Evolutionary conservation across 2,329 filamentous ascomycete species (phyloP), one percentile per base, ranked within the genome.

Genomic region (Colletotrichum godetiae): DNA sequence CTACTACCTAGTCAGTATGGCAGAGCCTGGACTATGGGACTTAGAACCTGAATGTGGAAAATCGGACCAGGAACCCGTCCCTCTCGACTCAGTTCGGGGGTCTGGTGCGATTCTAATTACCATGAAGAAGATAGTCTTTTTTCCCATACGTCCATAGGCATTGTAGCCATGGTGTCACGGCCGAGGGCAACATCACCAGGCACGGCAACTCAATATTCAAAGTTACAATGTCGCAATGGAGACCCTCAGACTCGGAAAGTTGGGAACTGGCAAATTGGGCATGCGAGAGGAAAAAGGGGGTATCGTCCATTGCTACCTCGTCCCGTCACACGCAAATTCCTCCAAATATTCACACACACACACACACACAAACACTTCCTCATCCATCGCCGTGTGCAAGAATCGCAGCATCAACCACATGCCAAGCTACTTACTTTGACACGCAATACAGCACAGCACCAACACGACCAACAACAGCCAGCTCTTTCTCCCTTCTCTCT

Each of bases 281-380:
- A 42, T 49, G 29, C 42, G 33, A 67, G 52, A 74, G 53, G 52
- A 65, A 74, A 75, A 74, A 67, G 70, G 71, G 72, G 74, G 74
- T 75, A 75, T 75, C 74, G 74, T 75, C 74, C 71, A 75, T 75
- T 75, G 74, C 67, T 74, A 71, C 58, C 71, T 75, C 67, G 66
- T 61, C 60, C 46, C 65, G 35, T 59, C 61, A 74, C 65, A 55
- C 71, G 63, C 67, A 49, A 29, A 12, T 67, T 55, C 66, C 61
- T 70, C 65, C 49, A 49, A n/a, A n/a, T 7, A 49, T 5, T 5
- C 37, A 42, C 10, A 33, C 31, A 33, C 31, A 33, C 31, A 33
- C 31, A 33, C 31, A 33, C 31, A 35, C 37, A 42, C 37, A 1
- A 13, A 42, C 37, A 27, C 27, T 27, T 27, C 27, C 27, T 2